A percentile compares a stretch with the other conserved stretches of the same genome.
Conservation (phyloP, 2,329 filamentous ascomycete genomes). For the Cadophora sp. region DNA sequence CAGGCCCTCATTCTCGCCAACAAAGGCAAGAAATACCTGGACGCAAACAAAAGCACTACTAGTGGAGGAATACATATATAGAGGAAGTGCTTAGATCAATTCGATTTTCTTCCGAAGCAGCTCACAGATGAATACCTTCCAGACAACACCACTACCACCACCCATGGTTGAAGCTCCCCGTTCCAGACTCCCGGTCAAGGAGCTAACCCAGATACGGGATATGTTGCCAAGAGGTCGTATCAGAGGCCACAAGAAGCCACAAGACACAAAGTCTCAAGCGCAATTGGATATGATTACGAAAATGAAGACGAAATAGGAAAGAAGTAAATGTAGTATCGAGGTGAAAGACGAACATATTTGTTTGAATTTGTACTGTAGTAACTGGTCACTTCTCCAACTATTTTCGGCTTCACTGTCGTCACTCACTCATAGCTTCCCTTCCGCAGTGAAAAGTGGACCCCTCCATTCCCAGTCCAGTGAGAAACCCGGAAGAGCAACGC, state of each 20-base stretch:
- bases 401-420: conserved; percentile 12
- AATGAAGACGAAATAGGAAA: neutral
- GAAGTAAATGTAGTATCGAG: neutral
- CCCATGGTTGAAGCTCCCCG: conserved; percentile 1
- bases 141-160: neutral
- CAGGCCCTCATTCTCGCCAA: neutral
- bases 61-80: neutral
- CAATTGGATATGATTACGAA: too few species aligned
- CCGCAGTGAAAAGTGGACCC: neutral
- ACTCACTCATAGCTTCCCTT: neutral
- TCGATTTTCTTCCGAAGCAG: neutral
- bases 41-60: neutral
- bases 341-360: neutral
- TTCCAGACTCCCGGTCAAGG: conserved; percentile 1
- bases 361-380: too few species aligned
- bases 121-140: neutral
- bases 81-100: neutral
- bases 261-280: neutral
- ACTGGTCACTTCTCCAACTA: neutral
- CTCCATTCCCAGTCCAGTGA: neutral
- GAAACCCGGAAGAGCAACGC: neutral
- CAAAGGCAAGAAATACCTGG: neutral
- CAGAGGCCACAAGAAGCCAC: neutral
- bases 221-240: neutral
- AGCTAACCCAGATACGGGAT: neutral